A percentile compares a stretch with the other conserved stretches of the same genome.
These are phyloP conservation scores for Didymella pomorum DNA, from an alignment of 2,329 filamentous ascomycete genomes.

Conservation along the genomic window DNA sequence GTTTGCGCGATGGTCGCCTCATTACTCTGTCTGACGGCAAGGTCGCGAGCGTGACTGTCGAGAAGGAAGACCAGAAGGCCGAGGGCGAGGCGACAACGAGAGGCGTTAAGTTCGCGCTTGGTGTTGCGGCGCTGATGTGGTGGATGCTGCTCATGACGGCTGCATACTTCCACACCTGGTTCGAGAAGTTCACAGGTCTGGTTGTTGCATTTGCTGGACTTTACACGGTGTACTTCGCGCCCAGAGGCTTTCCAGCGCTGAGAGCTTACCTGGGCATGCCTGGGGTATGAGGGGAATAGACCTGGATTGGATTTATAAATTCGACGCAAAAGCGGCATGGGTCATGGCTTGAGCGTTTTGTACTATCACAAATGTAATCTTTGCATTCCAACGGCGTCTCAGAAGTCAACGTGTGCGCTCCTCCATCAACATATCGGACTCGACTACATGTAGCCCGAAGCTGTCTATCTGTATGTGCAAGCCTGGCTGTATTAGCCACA, in stretches of 20 bases:
- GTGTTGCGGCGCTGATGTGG: conserved; percentile 74
- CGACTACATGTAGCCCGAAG: too few relatives aligned
- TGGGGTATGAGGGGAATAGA: conserved; percentile 43
- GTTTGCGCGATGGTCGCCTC: conserved; percentile 67
- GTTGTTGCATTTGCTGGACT: conserved; percentile 57
- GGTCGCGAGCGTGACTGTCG: conserved; percentile 57
- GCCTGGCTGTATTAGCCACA: too few relatives aligned
- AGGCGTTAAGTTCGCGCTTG: conserved; percentile 63
- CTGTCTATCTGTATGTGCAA: too few relatives aligned
- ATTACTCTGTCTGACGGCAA: conserved; percentile 73
- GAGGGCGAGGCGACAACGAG: conserved; percentile 50
- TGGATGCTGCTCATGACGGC: conserved; percentile 99
- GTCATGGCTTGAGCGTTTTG: background rate
- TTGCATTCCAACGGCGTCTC: too few relatives aligned
- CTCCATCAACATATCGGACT: too few relatives aligned
- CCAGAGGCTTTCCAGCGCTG: conserved; percentile 53
- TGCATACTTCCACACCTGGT: conserved; percentile 98
- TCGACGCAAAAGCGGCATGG: background rate
- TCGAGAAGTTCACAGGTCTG: conserved; percentile 77
- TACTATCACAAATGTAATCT: background rate
- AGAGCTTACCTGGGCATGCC: conserved; percentile 58
- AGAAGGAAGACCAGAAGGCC: conserved; percentile 53
- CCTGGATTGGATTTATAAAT: background rate
- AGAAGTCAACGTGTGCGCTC: too few relatives aligned
- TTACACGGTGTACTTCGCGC: conserved; percentile 58